A percentile compares a stretch with the other conserved stretches of the same genome.
These are phyloP conservation scores for Arabidopsis arenosa DNA, from an alignment of 345 rosid species.

Conservation along the genomic window DNA sequence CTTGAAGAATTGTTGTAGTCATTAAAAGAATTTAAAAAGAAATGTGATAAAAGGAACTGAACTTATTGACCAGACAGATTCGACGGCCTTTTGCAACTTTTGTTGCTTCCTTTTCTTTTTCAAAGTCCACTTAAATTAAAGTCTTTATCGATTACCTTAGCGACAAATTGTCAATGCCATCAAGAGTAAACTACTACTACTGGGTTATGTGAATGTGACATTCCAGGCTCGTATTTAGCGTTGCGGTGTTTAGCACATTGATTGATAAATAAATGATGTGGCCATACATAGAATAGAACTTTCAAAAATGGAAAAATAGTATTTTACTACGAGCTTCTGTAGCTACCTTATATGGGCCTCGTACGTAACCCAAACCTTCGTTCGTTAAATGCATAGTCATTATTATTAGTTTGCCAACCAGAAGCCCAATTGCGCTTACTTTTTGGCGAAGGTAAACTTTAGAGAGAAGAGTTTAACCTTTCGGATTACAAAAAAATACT, in stretches of 20 bases:
- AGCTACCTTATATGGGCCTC: conserved; percentile 1
- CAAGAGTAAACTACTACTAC: neutral
- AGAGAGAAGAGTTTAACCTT: neutral
- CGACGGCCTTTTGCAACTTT: neutral
- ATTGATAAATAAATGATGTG: neutral
- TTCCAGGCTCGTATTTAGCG: neutral
- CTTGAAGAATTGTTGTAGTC: neutral
- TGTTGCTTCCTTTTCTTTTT: neutral
- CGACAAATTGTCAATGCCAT: neutral
- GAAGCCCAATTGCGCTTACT: neutral
- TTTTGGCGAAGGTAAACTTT: neutral
- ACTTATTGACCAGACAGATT: conserved; percentile 10
- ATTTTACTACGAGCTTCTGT: neutral
- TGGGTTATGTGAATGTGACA: neutral
- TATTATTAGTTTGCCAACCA: neutral
- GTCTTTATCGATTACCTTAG: neutral
- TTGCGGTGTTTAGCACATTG: too few relatives aligned
- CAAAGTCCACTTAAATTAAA: conserved; percentile 1
- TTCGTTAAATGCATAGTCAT: neutral
- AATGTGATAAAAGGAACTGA: neutral
- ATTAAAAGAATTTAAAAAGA: neutral
- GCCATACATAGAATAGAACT: neutral
- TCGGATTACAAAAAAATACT: neutral
- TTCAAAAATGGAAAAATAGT: too few relatives aligned
- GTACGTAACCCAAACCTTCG: neutral